These are phyloP conservation scores for Saturnispora kantuleensis DNA, from an alignment of 805 yeast species.

Conservation along the genomic window DNA sequence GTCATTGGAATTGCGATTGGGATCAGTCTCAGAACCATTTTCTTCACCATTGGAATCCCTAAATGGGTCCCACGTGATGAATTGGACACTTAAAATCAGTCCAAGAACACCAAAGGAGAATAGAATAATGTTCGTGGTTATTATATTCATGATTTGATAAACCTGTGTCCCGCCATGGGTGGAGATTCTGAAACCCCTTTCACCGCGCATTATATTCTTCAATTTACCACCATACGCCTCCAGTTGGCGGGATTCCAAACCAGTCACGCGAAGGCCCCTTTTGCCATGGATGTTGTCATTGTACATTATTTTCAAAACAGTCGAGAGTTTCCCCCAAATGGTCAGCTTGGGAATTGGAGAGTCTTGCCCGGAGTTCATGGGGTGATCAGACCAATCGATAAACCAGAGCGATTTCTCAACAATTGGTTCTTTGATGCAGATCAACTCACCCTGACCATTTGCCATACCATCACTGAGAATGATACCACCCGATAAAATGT, in stretches of 20 bases:
- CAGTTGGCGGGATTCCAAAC: not conserved
- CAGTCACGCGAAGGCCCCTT: not conserved
- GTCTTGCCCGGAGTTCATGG: slow-evolving; percentile 30
- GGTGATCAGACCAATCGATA: slow-evolving; percentile 58
- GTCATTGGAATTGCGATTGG: no score
- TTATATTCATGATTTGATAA: slow-evolving; percentile 56
- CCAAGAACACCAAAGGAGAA: slow-evolving; percentile 23
- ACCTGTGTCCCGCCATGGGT: slow-evolving; percentile 31
- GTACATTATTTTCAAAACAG: slow-evolving; percentile 42
- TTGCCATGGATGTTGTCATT: slow-evolving; percentile 32
- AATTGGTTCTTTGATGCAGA: slow-evolving; percentile 71
- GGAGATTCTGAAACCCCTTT: slow-evolving; percentile 53
- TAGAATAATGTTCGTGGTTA: slow-evolving; percentile 42
- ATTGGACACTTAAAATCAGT: slow-evolving; percentile 9
- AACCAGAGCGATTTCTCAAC: slow-evolving; percentile 62
- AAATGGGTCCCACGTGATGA: slow-evolving; percentile 18
- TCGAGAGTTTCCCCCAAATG: slow-evolving; percentile 42
- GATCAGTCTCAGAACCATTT: no score
- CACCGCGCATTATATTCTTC: slow-evolving; percentile 49
- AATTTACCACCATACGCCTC: slow-evolving; percentile 26
- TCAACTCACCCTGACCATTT: slow-evolving; percentile 90
- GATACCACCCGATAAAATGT: slow-evolving; percentile 60
- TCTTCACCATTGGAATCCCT: no score
- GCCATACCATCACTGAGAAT: slow-evolving; percentile 44
- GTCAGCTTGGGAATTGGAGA: slow-evolving; percentile 24